Percentiles rank a stretch among this genome's conserved stretches.
These are phyloP conservation scores for Colletotrichum magnum DNA, from an alignment of 2,329 filamentous ascomycete species.

Conservation along the genomic window DNA sequence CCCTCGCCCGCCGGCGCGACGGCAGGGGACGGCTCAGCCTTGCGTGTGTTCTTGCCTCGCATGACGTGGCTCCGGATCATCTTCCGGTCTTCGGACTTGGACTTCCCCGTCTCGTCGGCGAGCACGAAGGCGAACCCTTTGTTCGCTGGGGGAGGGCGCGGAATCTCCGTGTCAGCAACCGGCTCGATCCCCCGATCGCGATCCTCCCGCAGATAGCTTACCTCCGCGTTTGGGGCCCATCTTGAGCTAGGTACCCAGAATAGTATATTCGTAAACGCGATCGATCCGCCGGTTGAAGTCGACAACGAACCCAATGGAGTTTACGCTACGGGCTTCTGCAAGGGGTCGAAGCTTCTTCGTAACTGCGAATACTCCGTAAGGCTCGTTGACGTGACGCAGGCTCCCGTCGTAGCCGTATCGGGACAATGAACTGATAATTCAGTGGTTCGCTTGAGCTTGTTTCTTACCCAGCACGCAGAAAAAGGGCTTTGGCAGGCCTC, in stretches of 20 bases:
- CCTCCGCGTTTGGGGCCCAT: slow-evolving; percentile 26
- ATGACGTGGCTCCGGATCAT: slow-evolving; percentile 42
- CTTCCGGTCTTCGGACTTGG: slow-evolving; percentile 44
- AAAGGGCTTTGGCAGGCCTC: neutral
- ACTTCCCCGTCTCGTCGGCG: slow-evolving; percentile 44
- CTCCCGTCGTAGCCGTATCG: neutral
- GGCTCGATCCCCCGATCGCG: too few relatives aligned
- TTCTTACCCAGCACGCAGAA: too few relatives aligned
- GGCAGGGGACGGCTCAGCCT: neutral
- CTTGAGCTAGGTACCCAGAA: neutral
- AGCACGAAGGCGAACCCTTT: slow-evolving; percentile 48
- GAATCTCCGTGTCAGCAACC: neutral
- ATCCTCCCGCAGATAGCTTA: slow-evolving; percentile 6
- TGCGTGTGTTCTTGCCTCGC: slow-evolving; percentile 39
- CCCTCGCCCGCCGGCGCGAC: neutral
- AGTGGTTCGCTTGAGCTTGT: neutral
- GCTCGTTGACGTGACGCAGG: too few relatives aligned
- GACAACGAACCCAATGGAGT: neutral
- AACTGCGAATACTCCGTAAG: too few relatives aligned
- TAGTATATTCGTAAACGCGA: neutral
- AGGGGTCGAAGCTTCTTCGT: too few relatives aligned
- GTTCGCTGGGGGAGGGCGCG: neutral
- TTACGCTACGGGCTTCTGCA: neutral
- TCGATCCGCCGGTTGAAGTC: neutral
- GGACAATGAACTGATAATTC: neutral